Base-by-base conservation (phyloP, 176 grass and related monocot species). In the Ensete ventricosum region DNA sequence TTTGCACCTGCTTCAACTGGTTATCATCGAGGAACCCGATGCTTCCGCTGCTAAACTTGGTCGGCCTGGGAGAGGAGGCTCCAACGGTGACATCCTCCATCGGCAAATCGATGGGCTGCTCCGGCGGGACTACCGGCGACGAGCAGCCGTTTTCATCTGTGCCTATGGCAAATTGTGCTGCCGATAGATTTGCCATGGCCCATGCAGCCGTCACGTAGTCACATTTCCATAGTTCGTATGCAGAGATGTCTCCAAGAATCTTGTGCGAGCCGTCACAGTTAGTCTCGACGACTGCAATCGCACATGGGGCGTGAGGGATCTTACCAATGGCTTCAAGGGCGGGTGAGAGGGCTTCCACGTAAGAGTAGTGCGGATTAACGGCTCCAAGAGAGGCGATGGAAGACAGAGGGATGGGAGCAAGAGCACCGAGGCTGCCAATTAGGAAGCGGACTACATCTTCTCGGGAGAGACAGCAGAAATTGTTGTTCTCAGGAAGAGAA, bases 151-250 rank as follows among this genome's bases (percentile, higher is more conserved):
- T 86, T 12, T 94, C 95, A 1, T 91, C 90, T 0, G 86, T 81
- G 2, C 90, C 95, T 0, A 91, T 79, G 48, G 89, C 88, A 20
- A 99, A 99, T 25, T 99, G 95, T 19, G 88, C 90, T 0, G 95
- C 90, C 0, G 90, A 94, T 16, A 99, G 74, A 67, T 89, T 94
- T 22, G 84, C 73, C 84, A 99, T 79, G 17, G 95, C 90, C 95
- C 90, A 94, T 13, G 90, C 86, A 21, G 82, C 86, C 0, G 95
- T 83, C 29, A 86, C 65, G 65, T 91, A 99, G 73, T 94, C 95
- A 21, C 95, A 99, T 54, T 94, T 99, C 90, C 90, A 99, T 11
- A 98, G 73, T 74, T 94, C 94, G 75, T 94, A 91, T 14, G 95
- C 89, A 48, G 95, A 94, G 48, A 99, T 94, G 72, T 99, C 95